Conservation (phyloP, 176 grass and related monocot species). For the Dendrocalamus sinicus region DNA sequence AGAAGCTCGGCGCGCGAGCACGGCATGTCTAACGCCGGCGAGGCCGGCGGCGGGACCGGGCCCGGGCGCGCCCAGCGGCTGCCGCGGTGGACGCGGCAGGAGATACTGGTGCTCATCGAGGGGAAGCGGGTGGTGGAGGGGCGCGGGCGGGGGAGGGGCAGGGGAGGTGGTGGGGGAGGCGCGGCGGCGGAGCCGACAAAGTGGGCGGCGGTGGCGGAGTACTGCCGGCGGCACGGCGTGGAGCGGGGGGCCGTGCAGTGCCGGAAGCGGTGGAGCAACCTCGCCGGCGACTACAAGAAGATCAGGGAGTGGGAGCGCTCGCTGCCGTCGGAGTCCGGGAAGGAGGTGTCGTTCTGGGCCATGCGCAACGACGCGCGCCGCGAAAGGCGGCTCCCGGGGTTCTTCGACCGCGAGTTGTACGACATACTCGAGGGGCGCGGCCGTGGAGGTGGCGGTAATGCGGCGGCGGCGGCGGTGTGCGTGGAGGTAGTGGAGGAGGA, state of each 20-base stretch:
- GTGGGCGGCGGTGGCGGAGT: constrained; percentile 88
- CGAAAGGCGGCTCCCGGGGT: constrained; percentile 84
- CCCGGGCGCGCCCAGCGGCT: constrained; percentile 61
- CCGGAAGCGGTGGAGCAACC: constrained; percentile 97
- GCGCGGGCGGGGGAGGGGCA: constrained; percentile 62
- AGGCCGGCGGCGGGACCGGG: not conserved
- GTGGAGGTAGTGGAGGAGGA: constrained; percentile 38
- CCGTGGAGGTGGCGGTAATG: constrained; percentile 11
- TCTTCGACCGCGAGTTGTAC: constrained; percentile 94
- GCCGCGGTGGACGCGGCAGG: constrained; percentile 94
- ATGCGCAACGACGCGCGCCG: constrained; percentile 87
- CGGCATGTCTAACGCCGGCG: constrained; percentile 48
- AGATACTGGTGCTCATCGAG: constrained; percentile 96
- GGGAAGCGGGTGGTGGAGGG: constrained; percentile 86
- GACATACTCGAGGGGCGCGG: constrained; percentile 79
- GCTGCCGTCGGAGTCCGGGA: not conserved
- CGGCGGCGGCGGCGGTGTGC: constrained; percentile 3
- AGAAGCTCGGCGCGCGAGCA: constrained; percentile 1
- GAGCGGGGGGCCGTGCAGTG: constrained; percentile 89
- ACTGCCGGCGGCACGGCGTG: constrained; percentile 82
- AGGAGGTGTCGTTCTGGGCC: constrained; percentile 81
- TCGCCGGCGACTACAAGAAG: constrained; percentile 97
- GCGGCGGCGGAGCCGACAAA: constrained; percentile 72
- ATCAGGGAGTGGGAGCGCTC: constrained; percentile 94
- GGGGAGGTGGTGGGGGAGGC: constrained; percentile 7